Base-by-base conservation (phyloP, 2,329 filamentous ascomycete genomes). In the Xylariaceae sp. region DNA sequence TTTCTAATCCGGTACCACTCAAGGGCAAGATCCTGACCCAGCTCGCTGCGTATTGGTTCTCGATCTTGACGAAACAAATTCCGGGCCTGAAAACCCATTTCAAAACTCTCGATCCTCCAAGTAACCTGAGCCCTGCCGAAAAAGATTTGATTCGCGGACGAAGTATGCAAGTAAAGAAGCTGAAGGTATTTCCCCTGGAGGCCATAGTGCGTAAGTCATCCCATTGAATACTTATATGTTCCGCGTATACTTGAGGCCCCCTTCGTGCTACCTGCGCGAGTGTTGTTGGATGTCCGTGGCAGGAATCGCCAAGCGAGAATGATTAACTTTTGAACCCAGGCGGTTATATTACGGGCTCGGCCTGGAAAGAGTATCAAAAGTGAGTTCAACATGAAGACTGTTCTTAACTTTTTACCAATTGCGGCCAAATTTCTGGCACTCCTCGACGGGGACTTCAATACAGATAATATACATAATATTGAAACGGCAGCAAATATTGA, bases 401-500 rank as follows among this genome's bases (percentile, higher is more conserved):
- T n/a, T n/a, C n/a, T n/a, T n/a, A n/a, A n/a, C n/a, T n/a, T n/a
- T n/a, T n/a, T n/a, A n/a, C n/a, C n/a, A n/a, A n/a, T n/a, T n/a
- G n/a, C n/a, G n/a, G n/a, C n/a, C n/a, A n/a, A n/a, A n/a, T n/a
- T n/a, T n/a, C n/a, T n/a, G n/a, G n/a, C n/a, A n/a, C n/a, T n/a
- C n/a, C n/a, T n/a, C n/a, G n/a, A n/a, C 85, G 86, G 37, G 93
- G 87, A 2, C 84, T 95, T n/a, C 87, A 95, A 65, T 87, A 87
- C 16, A 83, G n/a, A n/a, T n/a, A n/a, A n/a, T n/a, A n/a, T n/a
- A n/a, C n/a, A n/a, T n/a, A n/a, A n/a, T n/a, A n/a, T 89, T 51
- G 59, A 73, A n/a, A 71, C 89, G 51, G 78, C 83, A 1, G 64
- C 71, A 3, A 87, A 86, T 1, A 67, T 95, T 49, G 22, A 26